phyloP scores from a whole-genome alignment of 495 filamentous ascomycete genomes.

The Neurospora africana region DNA sequence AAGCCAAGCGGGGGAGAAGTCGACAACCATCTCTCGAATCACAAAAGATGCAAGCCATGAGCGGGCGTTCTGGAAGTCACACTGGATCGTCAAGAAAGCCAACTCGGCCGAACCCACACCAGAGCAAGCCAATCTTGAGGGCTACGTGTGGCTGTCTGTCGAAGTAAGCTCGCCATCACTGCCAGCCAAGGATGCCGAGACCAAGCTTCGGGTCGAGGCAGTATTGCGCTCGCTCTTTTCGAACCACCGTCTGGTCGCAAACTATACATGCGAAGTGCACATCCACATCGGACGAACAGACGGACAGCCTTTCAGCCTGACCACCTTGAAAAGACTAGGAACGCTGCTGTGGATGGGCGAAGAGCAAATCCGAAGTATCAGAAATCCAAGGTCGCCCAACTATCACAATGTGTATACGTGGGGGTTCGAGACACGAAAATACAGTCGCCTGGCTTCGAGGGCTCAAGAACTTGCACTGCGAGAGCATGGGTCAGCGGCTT shows the following conservation, averaged over 20 bases:
- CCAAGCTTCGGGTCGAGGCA: constrained; percentile 2
- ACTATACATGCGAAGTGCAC: constrained; percentile 24
- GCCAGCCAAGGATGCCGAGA: constrained; percentile 7
- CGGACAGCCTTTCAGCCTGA: constrained; percentile 12
- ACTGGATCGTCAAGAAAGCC: constrained; percentile 26
- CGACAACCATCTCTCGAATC: constrained; percentile 11
- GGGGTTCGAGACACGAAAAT: constrained; percentile 16
- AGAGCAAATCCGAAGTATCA: constrained; percentile 19
- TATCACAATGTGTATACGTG: constrained; percentile 22
- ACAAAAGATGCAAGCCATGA: constrained; percentile 4
- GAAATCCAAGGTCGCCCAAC: constrained; percentile 22
- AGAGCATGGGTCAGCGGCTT: neutral
- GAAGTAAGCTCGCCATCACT: constrained; percentile 23
- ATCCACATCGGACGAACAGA: constrained; percentile 22
- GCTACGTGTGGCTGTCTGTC: constrained; percentile 19
- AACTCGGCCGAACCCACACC: constrained; percentile 17
- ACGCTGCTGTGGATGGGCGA: constrained; percentile 23
- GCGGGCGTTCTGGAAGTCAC: constrained; percentile 16
- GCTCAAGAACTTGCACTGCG: neutral
- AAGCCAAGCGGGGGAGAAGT: constrained; percentile 7
- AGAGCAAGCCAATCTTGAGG: constrained; percentile 5
- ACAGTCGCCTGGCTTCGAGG: constrained; percentile 15
- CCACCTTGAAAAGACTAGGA: constrained; percentile 18
- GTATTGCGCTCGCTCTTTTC: constrained; percentile 11
- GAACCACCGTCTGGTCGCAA: constrained; percentile 14